These are phyloP conservation scores for Russula sp. DNA, from an alignment of 768 basidiomycete genomes.

Conservation along the genomic window DNA sequence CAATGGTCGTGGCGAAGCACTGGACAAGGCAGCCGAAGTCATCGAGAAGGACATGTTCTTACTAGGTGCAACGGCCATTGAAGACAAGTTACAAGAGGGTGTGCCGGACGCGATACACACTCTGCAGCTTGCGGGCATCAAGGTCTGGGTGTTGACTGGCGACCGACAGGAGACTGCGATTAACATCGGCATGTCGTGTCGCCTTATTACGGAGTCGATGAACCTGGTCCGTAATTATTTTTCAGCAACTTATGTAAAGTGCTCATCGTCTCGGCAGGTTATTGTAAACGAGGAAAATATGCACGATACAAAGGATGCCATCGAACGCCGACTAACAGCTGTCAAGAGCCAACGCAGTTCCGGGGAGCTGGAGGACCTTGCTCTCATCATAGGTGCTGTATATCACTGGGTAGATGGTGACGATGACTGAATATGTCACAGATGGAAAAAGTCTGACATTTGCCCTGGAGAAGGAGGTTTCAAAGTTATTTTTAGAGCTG, in stretches of 20 bases:
- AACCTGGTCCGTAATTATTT: conserved; percentile 58
- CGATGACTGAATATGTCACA: conserved; percentile 27
- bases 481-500: conserved; percentile 85
- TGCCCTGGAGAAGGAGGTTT: conserved; percentile 89
- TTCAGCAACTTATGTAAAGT: neutral
- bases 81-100: conserved; percentile 97
- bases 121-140: conserved; percentile 96
- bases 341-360: conserved; percentile 89
- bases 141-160: conserved; percentile 98
- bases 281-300: conserved; percentile 89
- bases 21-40: conserved; percentile 90
- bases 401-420: neutral
- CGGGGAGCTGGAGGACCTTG: conserved; percentile 92
- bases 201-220: conserved; percentile 97
- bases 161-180: conserved; percentile 99
- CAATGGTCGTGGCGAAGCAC: conserved; percentile 88
- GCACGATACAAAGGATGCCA: conserved; percentile 74
- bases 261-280: conserved; percentile 43
- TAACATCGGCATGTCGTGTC: conserved; percentile 97
- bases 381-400: conserved; percentile 80
- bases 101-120: conserved; percentile 98
- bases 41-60: conserved; percentile 93
- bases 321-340: conserved; percentile 81
- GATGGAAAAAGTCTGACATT: conserved; percentile 93
- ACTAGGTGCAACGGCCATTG: conserved; percentile 95